Evolutionary conservation across 2,329 filamentous ascomycete species (phyloP).

Genomic region (Tolypocladium guangdongense): DNA sequence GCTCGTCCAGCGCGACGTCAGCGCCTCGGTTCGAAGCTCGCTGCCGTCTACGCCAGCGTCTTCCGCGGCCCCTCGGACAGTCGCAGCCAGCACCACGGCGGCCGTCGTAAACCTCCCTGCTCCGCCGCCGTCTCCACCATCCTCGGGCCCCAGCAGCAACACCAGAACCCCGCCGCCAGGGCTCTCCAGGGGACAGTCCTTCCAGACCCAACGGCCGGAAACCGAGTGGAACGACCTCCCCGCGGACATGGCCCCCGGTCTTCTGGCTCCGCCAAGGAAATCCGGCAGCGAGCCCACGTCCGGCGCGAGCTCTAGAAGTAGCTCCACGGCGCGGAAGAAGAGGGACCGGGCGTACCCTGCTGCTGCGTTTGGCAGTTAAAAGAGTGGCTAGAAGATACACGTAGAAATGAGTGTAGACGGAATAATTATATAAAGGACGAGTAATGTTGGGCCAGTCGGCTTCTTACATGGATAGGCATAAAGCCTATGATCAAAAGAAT

Average conservation of each 20-base stretch:
- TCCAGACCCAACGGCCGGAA: conserved; percentile 46
- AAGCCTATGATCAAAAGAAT: background rate
- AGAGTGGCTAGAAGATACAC: background rate
- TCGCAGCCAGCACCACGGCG: conserved; percentile 16
- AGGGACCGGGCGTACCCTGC: conserved; percentile 50
- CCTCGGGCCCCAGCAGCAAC: conserved; percentile 7
- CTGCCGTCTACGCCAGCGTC: conserved; percentile 9
- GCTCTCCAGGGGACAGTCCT: conserved; percentile 31
- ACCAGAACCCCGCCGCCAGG: conserved; percentile 12
- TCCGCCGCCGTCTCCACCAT: conserved; percentile 7
- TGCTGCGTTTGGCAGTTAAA: conserved; percentile 44
- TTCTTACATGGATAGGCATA: background rate
- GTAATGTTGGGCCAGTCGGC: background rate
- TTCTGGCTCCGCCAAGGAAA: conserved; percentile 17
- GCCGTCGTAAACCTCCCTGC: conserved; percentile 20
- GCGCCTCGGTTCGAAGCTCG: conserved; percentile 12
- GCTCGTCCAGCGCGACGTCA: conserved; percentile 40
- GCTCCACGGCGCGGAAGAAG: conserved; percentile 43
- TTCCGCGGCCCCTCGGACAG: conserved; percentile 4
- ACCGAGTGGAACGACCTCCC: conserved; percentile 58
- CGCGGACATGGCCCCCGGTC: conserved; percentile 39
- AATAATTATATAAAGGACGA: background rate
- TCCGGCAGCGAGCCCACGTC: conserved; percentile 22
- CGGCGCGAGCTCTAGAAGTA: conserved; percentile 43
- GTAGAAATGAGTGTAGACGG: background rate